phyloP scores from a whole-genome alignment of 768 basidiomycete genomes.

The Lentinus tigrinus region DNA sequence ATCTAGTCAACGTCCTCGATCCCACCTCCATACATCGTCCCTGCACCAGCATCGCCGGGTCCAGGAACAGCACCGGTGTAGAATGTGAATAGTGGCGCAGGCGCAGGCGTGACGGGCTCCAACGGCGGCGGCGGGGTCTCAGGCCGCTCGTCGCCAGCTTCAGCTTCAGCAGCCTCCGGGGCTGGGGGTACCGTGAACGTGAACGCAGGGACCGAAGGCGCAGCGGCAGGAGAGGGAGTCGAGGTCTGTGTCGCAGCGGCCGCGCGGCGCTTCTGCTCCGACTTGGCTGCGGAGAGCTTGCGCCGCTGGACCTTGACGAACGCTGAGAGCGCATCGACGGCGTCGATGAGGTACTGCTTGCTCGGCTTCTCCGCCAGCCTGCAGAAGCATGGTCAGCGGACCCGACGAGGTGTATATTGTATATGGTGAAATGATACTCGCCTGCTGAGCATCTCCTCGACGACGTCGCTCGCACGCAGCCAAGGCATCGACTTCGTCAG shows the following conservation, averaged over 20 bases:
- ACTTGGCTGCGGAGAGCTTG: slow-evolving; percentile 26
- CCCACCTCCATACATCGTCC: background rate
- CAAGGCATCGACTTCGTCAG: slow-evolving; percentile 57
- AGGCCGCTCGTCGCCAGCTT: background rate
- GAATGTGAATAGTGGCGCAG: slow-evolving; percentile 12
- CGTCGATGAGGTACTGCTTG: slow-evolving; percentile 52
- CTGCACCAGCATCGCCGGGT: background rate
- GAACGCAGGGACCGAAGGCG: background rate
- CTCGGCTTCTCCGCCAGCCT: slow-evolving; percentile 57
- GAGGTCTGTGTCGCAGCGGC: background rate
- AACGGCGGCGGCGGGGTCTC: slow-evolving; percentile 13
- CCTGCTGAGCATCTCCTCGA: slow-evolving; percentile 56
- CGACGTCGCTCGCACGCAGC: slow-evolving; percentile 47
- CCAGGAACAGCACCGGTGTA: slow-evolving; percentile 4
- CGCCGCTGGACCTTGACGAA: slow-evolving; percentile 55
- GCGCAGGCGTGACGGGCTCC: slow-evolving; percentile 3
- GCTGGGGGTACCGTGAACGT: background rate
- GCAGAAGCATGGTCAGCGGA: background rate
- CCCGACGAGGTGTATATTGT: background rate
- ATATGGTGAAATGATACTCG: slow-evolving; percentile 26
- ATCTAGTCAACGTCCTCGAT: slow-evolving; percentile 20
- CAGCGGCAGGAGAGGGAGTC: background rate
- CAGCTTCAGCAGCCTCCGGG: background rate
- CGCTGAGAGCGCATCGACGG: slow-evolving; percentile 43
- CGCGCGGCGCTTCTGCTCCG: slow-evolving; percentile 15